Conservation (phyloP, 768 basidiomycete species). For the Peribolospora baueri region DNA sequence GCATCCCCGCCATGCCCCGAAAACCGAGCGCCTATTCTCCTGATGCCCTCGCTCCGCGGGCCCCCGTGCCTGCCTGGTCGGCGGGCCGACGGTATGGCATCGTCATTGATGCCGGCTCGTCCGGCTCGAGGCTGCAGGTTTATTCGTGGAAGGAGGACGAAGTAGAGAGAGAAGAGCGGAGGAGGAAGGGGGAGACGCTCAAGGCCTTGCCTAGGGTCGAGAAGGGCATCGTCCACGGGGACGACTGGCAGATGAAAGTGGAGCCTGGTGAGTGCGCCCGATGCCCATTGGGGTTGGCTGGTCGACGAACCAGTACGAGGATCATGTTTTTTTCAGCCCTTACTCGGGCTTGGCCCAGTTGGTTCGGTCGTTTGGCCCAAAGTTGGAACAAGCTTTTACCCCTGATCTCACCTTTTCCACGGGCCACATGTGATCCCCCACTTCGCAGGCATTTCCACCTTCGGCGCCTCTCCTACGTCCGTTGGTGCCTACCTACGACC, state of each 20-base stretch:
- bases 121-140: constrained; percentile 82
- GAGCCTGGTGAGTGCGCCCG: constrained; percentile 52
- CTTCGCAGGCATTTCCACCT: constrained; percentile 55
- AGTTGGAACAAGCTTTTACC: no score
- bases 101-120: constrained; percentile 95
- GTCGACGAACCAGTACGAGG: no score
- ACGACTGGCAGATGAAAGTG: constrained; percentile 71
- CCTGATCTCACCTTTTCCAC: no score
- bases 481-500: constrained; percentile 59
- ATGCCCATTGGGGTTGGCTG: neutral
- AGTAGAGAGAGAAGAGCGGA: constrained; percentile 30
- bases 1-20: no score
- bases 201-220: constrained; percentile 57
- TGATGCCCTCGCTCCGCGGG: no score
- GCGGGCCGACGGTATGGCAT: constrained; percentile 51
- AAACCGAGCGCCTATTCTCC: no score
- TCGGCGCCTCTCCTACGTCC: constrained; percentile 39
- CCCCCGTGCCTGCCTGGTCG: neutral
- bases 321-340: no score
- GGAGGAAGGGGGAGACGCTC: constrained; percentile 25
- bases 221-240: constrained; percentile 58
- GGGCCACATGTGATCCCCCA: no score
- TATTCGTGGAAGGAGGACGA: constrained; percentile 87
- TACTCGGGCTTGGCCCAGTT: no score
- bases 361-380: no score